Base-by-base conservation (phyloP, 2,329 filamentous ascomycete genomes). In the Fusarium sp. region DNA sequence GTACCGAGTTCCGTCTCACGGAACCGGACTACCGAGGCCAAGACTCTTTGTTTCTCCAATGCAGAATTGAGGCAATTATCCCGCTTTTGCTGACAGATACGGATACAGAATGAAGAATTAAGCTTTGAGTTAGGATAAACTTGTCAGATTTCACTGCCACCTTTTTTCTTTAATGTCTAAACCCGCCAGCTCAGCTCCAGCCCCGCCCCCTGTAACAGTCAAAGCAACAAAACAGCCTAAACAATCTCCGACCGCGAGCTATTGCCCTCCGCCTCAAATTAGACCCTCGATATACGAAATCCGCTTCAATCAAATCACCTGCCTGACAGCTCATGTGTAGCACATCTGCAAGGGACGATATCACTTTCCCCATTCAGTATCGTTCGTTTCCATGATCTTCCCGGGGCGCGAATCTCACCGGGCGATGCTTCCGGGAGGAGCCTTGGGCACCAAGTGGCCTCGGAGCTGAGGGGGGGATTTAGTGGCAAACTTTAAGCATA, bases 361-460 rank as follows among this genome's bases (percentile, higher is more conserved):
- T 46, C 40, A 50, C 46, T 40, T 65, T 63, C 58, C 56, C 19
- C 19, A 25, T 32, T 4, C 30, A 46, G 58, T 33, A 37, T 53
- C 38, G 53, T 6, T n/a, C 43, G 21, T 28, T 37, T 60, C 13
- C 16, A n/a, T 63, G 46, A 65, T 63, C 46, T 40, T 40, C 62
- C 58, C 30, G 30, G 37, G 62, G 37, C 57, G 58, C 38, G 25
- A 60, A 52, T 64, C 43, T 50, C 43, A 47, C 56, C 56, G 61
- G 56, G 33, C 23, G 23, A 43, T 19, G 37, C 13, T 28, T 43
- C 46, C 57, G 35, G 23, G 33, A 16, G 5, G 16, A 46, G 58
- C 62, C 46, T 40, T 54, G 62, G 37, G 33, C 62, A 65, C 40
- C n/a, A 38, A 44, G 46, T 32, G 62, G 62, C 38, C 62, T 47